Evolutionary conservation across 2,329 filamentous ascomycete genomes (phyloP).

Genomic region (Teratosphaeria gauchensis): DNA sequence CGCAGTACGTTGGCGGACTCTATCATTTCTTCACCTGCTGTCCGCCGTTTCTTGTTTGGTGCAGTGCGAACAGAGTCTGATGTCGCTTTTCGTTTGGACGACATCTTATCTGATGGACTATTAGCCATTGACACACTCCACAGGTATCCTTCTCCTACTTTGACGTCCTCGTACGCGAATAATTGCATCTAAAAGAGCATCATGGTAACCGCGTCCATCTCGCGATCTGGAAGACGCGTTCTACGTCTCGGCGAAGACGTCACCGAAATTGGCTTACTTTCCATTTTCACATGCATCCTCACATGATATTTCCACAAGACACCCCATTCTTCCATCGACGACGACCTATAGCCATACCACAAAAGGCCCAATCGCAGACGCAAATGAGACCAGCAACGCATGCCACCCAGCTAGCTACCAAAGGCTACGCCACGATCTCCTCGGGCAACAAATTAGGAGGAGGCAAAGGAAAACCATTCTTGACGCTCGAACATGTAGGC

Average conservation of each 20-base stretch:
- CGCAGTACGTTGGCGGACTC: slow-evolving; percentile 34
- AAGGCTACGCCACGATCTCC: slow-evolving; percentile 21
- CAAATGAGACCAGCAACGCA: not conserved
- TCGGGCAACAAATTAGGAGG: slow-evolving; percentile 13
- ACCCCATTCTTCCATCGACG: not conserved
- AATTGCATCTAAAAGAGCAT: too few relatives aligned
- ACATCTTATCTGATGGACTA: not conserved
- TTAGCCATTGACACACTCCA: too few relatives aligned
- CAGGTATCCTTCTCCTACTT: too few relatives aligned
- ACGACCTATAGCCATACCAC: not conserved
- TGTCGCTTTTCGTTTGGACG: not conserved
- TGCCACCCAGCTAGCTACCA: not conserved
- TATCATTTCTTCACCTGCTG: slow-evolving; percentile 11
- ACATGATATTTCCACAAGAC: not conserved
- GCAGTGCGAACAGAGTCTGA: not conserved
- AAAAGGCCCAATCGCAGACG: not conserved
- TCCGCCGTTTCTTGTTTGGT: not conserved
- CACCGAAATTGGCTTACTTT: not conserved
- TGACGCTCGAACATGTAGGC: slow-evolving; percentile 29
- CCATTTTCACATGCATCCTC: not conserved
- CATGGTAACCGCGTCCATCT: not conserved
- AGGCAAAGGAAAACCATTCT: slow-evolving; percentile 22
- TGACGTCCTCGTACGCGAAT: too few relatives aligned
- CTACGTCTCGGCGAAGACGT: not conserved
- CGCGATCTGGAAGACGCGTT: not conserved